Conservation (phyloP, 257 asterid genomes). For the Anisodus acutangulus region DNA sequence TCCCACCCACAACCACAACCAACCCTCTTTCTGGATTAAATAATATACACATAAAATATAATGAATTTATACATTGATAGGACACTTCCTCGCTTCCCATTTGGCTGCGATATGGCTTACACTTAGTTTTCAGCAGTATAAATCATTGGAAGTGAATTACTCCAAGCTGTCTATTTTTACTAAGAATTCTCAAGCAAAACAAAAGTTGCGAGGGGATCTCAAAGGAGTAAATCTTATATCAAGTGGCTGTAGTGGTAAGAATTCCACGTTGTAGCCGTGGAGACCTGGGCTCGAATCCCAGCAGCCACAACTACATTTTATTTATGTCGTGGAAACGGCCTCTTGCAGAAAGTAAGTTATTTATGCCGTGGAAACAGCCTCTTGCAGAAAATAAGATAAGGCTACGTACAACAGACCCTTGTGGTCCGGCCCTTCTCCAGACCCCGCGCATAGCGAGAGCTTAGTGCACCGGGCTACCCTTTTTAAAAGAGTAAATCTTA, state of each 20-base stretch:
- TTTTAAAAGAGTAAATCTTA: too few relatives aligned
- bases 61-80: neutral
- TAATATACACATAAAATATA: neutral
- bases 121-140: neutral
- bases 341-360: too few relatives aligned
- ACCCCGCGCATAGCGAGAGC: too few relatives aligned
- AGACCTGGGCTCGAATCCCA: slow-evolving; percentile 99
- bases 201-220: neutral
- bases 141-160: neutral
- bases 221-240: neutral
- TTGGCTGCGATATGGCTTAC: neutral
- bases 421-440: too few relatives aligned
- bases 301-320: too few relatives aligned
- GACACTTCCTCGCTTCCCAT: neutral
- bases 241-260: slow-evolving; percentile 67
- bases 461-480: too few relatives aligned
- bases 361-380: too few relatives aligned
- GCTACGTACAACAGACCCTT: too few relatives aligned
- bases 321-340: too few relatives aligned
- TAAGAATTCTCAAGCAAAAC: neutral
- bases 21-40: neutral
- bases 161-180: neutral
- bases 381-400: too few relatives aligned
- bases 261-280: slow-evolving; percentile 99
- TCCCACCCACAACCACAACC: too few relatives aligned